Base-by-base conservation (phyloP, 2,329 filamentous ascomycete species). In the Colletotrichum incanum region DNA sequence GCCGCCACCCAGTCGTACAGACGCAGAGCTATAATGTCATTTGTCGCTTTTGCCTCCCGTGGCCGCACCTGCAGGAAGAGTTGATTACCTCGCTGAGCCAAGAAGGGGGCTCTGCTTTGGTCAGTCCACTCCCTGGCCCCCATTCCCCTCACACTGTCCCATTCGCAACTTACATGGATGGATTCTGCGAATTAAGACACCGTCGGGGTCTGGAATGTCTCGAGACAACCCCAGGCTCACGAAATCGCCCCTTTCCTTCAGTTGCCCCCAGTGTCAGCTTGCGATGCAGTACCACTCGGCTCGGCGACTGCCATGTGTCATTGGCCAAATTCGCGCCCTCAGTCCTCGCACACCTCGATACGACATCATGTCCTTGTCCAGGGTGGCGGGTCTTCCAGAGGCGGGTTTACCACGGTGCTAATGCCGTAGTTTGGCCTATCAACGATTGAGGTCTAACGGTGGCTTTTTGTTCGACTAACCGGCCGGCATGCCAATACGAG, bases 81-180 rank as follows among this genome's bases (percentile, higher is more conserved):
- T 47, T 55, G 41, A 49, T 67, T 45, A 26, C 39, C 50, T 52
- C 39, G 47, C 56, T 20, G 68, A 49, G 68, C 64, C 68, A 67
- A 71, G 47, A 71, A 50, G 68, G 47, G 59, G 63, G 64, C 34
- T 68, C 52, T 71, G 54, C 68, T 34, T 58, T 34, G 34, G 68
- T 43, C 37, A 50, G 34, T 43, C 49, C 50, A 56, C 26, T 56
- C 49, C 45, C 11, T 47, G n/a, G 31, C 37, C 54, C 45, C 54
- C 45, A 55, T 39, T 18, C 7, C 67, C 26, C 9, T 47, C 14
- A 34, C 45, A 26, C 55, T 34, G 55, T 47, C 52, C 9, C 62
- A 18, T 59, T 26, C 45, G n/a, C 61, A 34, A 50, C 62, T 55
- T 26, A 5, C 14, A 3, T 7, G 8, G 26, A 3, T 7, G 8